Percentiles rank a stretch among this genome's conserved stretches.
Conservation (phyloP, 2,329 filamentous ascomycete species). For the Fusarium sp. region DNA sequence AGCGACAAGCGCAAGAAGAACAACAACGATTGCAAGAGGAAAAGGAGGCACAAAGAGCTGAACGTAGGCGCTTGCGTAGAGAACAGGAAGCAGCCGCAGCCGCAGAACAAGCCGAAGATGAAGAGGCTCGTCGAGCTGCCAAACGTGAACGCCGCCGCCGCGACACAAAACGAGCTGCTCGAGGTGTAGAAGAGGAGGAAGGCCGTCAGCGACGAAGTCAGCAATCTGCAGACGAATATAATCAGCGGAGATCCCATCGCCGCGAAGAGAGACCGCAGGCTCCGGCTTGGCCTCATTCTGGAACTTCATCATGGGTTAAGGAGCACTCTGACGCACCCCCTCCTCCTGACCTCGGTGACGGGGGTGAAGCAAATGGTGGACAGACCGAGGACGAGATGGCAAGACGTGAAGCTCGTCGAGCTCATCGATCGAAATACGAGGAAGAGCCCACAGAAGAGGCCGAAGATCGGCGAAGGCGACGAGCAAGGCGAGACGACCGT, state of each 20-base stretch:
- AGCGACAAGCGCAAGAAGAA: slow-evolving; percentile 61
- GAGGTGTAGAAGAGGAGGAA: slow-evolving; percentile 51
- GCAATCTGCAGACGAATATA: slow-evolving; percentile 55
- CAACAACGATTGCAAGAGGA: slow-evolving; percentile 60
- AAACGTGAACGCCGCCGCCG: slow-evolving; percentile 62
- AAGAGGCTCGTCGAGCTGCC: slow-evolving; percentile 55
- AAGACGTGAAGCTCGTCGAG: slow-evolving; percentile 58
- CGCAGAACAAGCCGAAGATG: slow-evolving; percentile 52
- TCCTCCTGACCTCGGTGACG: slow-evolving; percentile 56
- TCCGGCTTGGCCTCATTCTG: slow-evolving; percentile 67
- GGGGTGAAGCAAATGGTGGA: slow-evolving; percentile 46
- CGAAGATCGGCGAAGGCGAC: slow-evolving; percentile 56
- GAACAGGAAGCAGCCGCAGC: slow-evolving; percentile 58
- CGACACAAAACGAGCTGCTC: slow-evolving; percentile 60
- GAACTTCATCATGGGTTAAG: slow-evolving; percentile 73
- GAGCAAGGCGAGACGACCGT: slow-evolving; percentile 56
- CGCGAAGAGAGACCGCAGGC: slow-evolving; percentile 46
- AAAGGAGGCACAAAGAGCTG: slow-evolving; percentile 60
- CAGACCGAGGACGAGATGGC: slow-evolving; percentile 58
- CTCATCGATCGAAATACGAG: slow-evolving; percentile 54
- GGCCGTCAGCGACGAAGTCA: slow-evolving; percentile 44
- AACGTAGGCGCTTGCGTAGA: slow-evolving; percentile 60
- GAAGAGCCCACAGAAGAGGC: slow-evolving; percentile 54
- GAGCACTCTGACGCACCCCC: slow-evolving; percentile 70
- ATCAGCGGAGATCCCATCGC: slow-evolving; percentile 53